Evolutionary conservation across 805 yeast species (phyloP), one percentile per base, ranked within the genome.

Genomic region (Lipomyces kockii): DNA sequence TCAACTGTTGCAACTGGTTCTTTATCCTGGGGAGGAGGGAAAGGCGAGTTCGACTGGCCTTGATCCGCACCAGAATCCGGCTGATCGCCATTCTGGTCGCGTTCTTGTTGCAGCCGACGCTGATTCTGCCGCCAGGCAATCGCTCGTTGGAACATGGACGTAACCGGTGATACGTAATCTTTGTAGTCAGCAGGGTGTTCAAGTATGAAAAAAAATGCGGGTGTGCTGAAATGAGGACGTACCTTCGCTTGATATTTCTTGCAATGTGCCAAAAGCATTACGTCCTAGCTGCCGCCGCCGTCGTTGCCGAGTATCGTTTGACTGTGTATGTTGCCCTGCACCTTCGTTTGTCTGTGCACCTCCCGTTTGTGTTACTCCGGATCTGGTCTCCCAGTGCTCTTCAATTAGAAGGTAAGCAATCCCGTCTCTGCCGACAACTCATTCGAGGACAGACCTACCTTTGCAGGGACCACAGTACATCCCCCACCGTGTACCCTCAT

Each of bases 111-210:
- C 27, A 20, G 53, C 6, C 54, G 64, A 7, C 32, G 61, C 61
- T 62, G 63, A 9, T 56, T 22, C 20, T 32, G 27, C 12, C 64
- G 52, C 69, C 69, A 66, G 9, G 22, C 56, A 54, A 63, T 20
- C 51, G 69, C 69, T 3, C 69, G 58, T 34, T 66, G 67, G 52
- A 66, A 66, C 69, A 66, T 63, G 3, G 64, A 54, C 34, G 69
- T 63, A 12, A 66, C 64, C 4, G 67, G 67, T 2, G 69, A 66
- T 32, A 63, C 53, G 53, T 63, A 63, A 9, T 66, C 69, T 62
- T 32, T 9, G 9, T 22, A 2, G 20, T 17, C 49, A 20, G 20
- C 5, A 14, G 11, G 6, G 43, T 37, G 43, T 11, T 37, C 17
- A 12, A 9, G 32, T 29, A 0, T 11, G n/a, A n/a, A 37, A 37